These are phyloP conservation scores for Pseudisothecium myosuroides DNA, from an alignment of 225 moss, liverwort and hornwort genomes.

Conservation along the genomic window DNA sequence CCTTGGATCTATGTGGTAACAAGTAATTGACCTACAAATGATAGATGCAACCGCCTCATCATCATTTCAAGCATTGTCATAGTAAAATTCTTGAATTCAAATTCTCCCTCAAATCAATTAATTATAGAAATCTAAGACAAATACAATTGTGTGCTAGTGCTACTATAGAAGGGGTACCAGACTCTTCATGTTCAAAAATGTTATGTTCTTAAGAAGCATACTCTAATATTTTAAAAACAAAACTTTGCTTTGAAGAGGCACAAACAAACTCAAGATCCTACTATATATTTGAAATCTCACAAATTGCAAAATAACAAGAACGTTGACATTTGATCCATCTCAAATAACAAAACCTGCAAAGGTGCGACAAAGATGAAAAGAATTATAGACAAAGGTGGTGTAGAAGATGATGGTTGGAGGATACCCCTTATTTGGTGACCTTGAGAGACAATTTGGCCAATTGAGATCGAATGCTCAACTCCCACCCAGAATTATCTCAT, in stretches of 20 bases:
- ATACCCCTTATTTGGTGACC: too few relatives aligned
- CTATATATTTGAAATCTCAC: not conserved
- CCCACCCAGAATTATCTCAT: too few relatives aligned
- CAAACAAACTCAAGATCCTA: not conserved
- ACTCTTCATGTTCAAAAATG: not conserved
- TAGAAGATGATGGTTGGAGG: too few relatives aligned
- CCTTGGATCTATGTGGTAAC: not conserved
- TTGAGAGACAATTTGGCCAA: too few relatives aligned
- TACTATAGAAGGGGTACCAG: not conserved
- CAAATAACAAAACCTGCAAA: not conserved
- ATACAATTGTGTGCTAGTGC: not conserved
- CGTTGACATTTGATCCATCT: fast-evolving
- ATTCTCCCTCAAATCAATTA: not conserved
- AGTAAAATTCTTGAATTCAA: not conserved
- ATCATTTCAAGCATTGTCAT: not conserved
- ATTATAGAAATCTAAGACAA: not conserved
- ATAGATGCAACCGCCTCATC: not conserved
- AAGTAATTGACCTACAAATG: not conserved
- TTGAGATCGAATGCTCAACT: too few relatives aligned
- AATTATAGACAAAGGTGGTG: too few relatives aligned
- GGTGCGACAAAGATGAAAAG: too few relatives aligned
- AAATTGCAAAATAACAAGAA: not conserved
- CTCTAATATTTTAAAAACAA: not conserved
- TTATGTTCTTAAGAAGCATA: not conserved
- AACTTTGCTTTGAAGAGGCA: not conserved